These are phyloP conservation scores for Myriangium duriaei DNA, from an alignment of 2,329 filamentous ascomycete species.

Conservation along the genomic window DNA sequence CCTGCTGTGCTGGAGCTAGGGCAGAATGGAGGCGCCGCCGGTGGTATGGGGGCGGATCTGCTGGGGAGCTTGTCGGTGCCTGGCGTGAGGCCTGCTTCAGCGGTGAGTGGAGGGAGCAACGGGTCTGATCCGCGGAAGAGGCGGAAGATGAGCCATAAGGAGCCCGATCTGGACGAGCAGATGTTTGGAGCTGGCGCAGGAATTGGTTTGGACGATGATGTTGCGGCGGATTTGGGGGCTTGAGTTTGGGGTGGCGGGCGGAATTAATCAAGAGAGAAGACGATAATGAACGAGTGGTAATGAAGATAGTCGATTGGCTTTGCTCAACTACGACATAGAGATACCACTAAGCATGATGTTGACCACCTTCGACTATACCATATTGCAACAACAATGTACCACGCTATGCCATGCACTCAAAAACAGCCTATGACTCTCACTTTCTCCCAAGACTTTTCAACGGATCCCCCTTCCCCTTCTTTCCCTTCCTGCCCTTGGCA, in stretches of 20 bases:
- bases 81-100: constrained; percentile 16
- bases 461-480: constrained; percentile 61
- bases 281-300: too few species aligned
- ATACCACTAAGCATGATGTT: too few species aligned
- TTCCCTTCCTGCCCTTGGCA: constrained; percentile 30
- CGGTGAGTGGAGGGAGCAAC: constrained; percentile 8
- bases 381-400: too few species aligned
- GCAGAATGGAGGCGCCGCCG: constrained; percentile 1
- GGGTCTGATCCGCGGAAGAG: constrained; percentile 23
- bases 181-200: constrained; percentile 17
- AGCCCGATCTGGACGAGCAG: constrained; percentile 19
- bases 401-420: too few species aligned
- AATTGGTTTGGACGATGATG: constrained; percentile 12
- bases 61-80: constrained; percentile 18
- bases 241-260: too few species aligned
- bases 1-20: constrained; percentile 14
- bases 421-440: constrained; percentile 12
- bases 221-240: constrained; percentile 13
- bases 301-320: too few species aligned
- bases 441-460: constrained; percentile 60
- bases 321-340: too few species aligned
- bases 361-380: too few species aligned
- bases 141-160: constrained; percentile 22
- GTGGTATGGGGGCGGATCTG: constrained; percentile 15
- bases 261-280: too few species aligned